phyloP scores from a whole-genome alignment of 1,284 basidiomycete genomes.

The Ceratobasidium sp. region DNA sequence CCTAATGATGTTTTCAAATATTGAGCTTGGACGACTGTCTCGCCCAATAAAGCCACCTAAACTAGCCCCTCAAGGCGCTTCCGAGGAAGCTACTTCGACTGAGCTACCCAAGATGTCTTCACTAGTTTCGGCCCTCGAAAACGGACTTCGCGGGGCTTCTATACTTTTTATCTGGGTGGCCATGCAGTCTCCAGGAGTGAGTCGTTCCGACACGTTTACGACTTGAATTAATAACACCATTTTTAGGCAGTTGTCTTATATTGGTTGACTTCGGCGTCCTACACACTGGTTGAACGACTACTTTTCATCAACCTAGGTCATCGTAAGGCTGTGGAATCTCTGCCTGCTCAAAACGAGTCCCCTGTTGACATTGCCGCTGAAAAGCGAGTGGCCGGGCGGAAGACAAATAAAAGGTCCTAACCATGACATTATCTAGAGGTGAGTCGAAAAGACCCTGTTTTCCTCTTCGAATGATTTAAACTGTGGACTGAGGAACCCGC shows the following conservation, averaged over 20 bases:
- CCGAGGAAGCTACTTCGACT: slow-evolving; percentile 62
- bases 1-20: slow-evolving; percentile 79
- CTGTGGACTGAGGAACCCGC: slow-evolving; percentile 45
- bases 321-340: background rate
- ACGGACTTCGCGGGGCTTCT: slow-evolving; percentile 70
- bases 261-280: slow-evolving; percentile 86
- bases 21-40: slow-evolving; percentile 78
- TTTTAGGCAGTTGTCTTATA: slow-evolving; percentile 80
- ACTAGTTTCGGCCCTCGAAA: slow-evolving; percentile 56
- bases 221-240: slow-evolving; percentile 48
- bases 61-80: slow-evolving; percentile 62
- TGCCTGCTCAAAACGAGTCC: background rate
- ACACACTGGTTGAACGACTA: slow-evolving; percentile 84
- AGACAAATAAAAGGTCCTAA: slow-evolving; percentile 6
- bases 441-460: background rate
- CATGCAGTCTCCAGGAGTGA: slow-evolving; percentile 82
- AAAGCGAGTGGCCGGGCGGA: slow-evolving; percentile 15
- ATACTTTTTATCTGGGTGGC: slow-evolving; percentile 81
- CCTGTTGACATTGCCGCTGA: background rate
- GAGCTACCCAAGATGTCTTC: slow-evolving; percentile 62
- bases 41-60: slow-evolving; percentile 32
- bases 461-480: slow-evolving; percentile 26
- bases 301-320: slow-evolving; percentile 58
- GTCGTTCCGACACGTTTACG: slow-evolving; percentile 52
- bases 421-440: background rate